A percentile compares a stretch with the other conserved stretches of the same genome.
These are phyloP conservation scores for Suhomyces kunorum DNA, from an alignment of 1,139 yeast species.

Conservation along the genomic window DNA sequence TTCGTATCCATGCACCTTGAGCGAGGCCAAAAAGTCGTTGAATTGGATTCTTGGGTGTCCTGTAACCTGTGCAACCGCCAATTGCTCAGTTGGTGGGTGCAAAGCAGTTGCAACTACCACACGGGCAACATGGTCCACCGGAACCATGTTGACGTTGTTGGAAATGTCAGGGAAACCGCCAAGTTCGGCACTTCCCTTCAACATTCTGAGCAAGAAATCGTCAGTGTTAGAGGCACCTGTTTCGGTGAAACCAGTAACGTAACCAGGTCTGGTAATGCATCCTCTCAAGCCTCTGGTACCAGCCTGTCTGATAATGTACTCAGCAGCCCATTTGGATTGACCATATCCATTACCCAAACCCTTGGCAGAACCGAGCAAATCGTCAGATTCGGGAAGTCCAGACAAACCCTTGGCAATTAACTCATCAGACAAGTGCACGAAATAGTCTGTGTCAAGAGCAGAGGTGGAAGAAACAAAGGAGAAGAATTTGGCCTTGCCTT, in stretches of 20 bases:
- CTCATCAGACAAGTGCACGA: slow-evolving; percentile 73
- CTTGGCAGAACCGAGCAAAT: slow-evolving; percentile 71
- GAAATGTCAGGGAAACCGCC: slow-evolving; percentile 83
- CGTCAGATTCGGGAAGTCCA: slow-evolving; percentile 83
- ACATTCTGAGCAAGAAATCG: slow-evolving; percentile 89
- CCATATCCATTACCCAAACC: slow-evolving; percentile 95
- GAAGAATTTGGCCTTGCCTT: slow-evolving; percentile 82
- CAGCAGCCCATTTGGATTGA: slow-evolving; percentile 97
- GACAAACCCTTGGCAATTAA: slow-evolving; percentile 60
- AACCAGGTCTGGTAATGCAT: slow-evolving; percentile 91
- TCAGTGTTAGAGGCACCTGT: slow-evolving; percentile 94
- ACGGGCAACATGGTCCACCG: slow-evolving; percentile 96
- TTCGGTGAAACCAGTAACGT: slow-evolving; percentile 80
- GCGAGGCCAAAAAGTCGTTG: slow-evolving; percentile 67
- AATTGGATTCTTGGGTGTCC: slow-evolving; percentile 90
- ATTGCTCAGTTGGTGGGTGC: slow-evolving; percentile 60
- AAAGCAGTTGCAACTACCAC: slow-evolving; percentile 83
- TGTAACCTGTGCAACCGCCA: slow-evolving; percentile 91
- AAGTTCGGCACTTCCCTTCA: slow-evolving; percentile 90
- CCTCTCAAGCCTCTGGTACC: slow-evolving; percentile 87
- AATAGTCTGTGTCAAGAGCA: slow-evolving; percentile 81
- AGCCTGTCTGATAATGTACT: slow-evolving; percentile 81
- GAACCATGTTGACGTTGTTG: slow-evolving; percentile 93
- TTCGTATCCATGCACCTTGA: slow-evolving; percentile 71
- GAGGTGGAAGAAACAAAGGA: slow-evolving; percentile 96